Evolutionary conservation across 73 alveolate species (phyloP).

Genomic region (Stentor roeselii): DNA sequence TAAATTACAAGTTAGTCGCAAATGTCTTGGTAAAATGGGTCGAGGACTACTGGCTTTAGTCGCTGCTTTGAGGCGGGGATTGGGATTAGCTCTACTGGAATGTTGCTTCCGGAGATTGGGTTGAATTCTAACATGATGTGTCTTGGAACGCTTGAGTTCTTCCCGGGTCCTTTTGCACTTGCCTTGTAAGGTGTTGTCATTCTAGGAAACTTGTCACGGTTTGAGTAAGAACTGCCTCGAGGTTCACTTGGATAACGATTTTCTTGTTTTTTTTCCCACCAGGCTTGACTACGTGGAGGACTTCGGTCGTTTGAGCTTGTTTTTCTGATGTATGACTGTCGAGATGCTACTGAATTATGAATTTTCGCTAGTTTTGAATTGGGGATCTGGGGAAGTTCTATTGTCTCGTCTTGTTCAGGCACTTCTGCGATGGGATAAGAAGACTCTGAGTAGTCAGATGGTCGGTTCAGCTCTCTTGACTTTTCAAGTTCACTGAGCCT

Average conservation of each 20-base stretch:
- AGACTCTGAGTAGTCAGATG: not conserved
- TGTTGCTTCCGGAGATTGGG: not conserved
- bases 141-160: not conserved
- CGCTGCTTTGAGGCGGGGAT: not conserved
- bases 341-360: not conserved
- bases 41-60: not conserved
- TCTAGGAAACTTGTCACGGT: not conserved
- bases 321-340: not conserved
- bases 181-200: not conserved
- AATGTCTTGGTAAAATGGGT: not conserved
- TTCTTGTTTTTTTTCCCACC: not conserved
- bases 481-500: not conserved
- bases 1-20: not conserved
- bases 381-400: not conserved
- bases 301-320: not conserved
- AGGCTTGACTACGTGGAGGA: not conserved
- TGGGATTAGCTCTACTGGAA: slow-evolving; percentile 16
- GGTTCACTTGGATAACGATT: slow-evolving; percentile 17
- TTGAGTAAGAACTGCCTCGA: not conserved
- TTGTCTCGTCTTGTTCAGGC: not conserved
- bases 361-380: not conserved
- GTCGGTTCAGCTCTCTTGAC: not conserved
- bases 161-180: not conserved
- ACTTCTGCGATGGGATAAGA: not conserved
- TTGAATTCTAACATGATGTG: slow-evolving; percentile 14